Evolutionary conservation across 371 early-diverging fungal genomes (phyloP).

Genomic region (Lichtheimia hyalospora): DNA sequence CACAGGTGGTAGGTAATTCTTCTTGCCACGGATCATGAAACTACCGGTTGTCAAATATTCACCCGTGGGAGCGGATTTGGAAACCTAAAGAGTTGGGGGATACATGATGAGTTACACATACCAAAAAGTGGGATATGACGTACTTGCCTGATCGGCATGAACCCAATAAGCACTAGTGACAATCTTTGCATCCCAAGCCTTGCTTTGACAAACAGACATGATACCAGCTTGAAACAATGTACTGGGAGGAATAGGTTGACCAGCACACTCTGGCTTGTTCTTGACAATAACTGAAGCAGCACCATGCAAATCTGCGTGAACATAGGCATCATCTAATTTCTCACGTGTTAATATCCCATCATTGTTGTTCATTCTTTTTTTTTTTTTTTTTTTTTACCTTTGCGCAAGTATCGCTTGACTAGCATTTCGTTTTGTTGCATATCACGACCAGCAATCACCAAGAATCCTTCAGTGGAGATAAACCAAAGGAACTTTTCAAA

Average conservation of each 20-base stretch:
- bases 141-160: slow-evolving; percentile 70
- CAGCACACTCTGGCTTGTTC: slow-evolving; percentile 67
- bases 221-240: slow-evolving; percentile 95
- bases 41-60: slow-evolving; percentile 95
- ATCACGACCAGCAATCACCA: slow-evolving; percentile 97
- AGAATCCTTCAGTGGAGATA: slow-evolving; percentile 90
- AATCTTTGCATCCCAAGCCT: slow-evolving; percentile 98
- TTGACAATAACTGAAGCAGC: slow-evolving; percentile 94
- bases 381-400: slow-evolving; percentile 29
- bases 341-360: not conserved
- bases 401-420: slow-evolving; percentile 83
- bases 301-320: slow-evolving; percentile 97
- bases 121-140: too few species aligned
- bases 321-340: slow-evolving; percentile 80
- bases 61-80: slow-evolving; percentile 96
- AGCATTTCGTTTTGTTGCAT: slow-evolving; percentile 97
- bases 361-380: not conserved
- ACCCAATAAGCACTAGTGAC: slow-evolving; percentile 98
- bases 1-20: slow-evolving; percentile 93
- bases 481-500: slow-evolving; percentile 99
- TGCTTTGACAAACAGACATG: slow-evolving; percentile 95
- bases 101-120: not conserved
- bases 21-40: slow-evolving; percentile 98
- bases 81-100: slow-evolving; percentile 54
- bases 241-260: slow-evolving; percentile 78